Base-by-base conservation (phyloP, 495 filamentous ascomycete genomes). In the Xylaria palmicola region DNA sequence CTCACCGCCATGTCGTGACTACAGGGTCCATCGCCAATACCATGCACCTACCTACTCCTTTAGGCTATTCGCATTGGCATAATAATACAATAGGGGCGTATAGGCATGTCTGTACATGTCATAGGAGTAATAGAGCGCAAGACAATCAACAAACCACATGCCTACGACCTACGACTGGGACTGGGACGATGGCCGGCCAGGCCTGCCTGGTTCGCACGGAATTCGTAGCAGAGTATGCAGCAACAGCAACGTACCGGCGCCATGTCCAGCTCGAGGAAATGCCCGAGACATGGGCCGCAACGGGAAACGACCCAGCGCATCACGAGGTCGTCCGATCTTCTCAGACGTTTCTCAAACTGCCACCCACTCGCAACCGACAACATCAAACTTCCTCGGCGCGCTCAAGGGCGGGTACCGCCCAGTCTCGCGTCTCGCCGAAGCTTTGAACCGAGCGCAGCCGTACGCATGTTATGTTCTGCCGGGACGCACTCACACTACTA, bases 251-350 rank as follows among this genome's bases (percentile, higher is more conserved):
- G 20, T 43, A 49, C 47, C 8, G 7, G 2, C 15, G 13, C n/a
- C 12, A 9, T 41, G n/a, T 24, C 57, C 57, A 52, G 53, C 37
- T 40, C 32, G 44, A 44, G 45, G 47, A 52, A 52, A 41, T 26
- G 48, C 15, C 57, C 48, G 57, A 60, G 57, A 60, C 57, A 60
- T 60, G 7, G 34, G 47, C 48, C 47, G 41, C 56, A 17, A 29
- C 49, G 40, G 29, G 24, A 50, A 27, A 52, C 34, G 32, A 53
- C 19, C 27, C 13, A 37, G 1, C 29, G 19, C 29, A 40, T 36
- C 39, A 60, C 57, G 57, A 60, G 47, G 57, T 51, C 57, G 47
- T 60, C 57, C 17, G 47, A 43, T 44, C n/a, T 22, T 60, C 47
- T 44, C 57, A 60, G 57, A 44, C 57, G 47, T 27, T 52, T 60